Evolutionary conservation across 257 asterid genomes (phyloP).

Genomic region (Craterostigma plantagineum): DNA sequence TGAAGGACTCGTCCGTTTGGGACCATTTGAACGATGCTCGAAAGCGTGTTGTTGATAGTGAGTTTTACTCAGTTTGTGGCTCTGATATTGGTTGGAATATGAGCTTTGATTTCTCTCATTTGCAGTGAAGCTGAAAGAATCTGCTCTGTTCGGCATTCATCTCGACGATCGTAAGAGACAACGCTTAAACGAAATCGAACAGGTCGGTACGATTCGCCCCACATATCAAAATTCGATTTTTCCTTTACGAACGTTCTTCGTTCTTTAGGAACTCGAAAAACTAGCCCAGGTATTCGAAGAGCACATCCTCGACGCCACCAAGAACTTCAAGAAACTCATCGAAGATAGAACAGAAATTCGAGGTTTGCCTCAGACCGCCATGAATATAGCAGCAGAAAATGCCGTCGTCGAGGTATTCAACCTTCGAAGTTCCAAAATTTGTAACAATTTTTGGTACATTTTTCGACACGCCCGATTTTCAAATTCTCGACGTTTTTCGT

Average conservation of each 20-base stretch:
- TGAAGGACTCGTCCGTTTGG: conserved; percentile 73
- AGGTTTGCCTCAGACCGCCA: conserved; percentile 74
- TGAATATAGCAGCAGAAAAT: conserved; percentile 93
- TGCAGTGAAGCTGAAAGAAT: conserved; percentile 82
- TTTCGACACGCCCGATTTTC: not conserved
- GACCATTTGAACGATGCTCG: conserved; percentile 66
- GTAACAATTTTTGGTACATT: too few relatives aligned
- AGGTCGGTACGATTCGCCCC: conserved; percentile 21
- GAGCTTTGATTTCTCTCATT: too few relatives aligned
- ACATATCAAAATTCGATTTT: too few relatives aligned
- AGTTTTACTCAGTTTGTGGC: not conserved
- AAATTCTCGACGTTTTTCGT: conserved; percentile 7
- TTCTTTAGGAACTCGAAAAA: conserved; percentile 59
- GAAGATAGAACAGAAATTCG: conserved; percentile 75
- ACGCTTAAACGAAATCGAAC: conserved; percentile 73
- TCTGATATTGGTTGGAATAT: not conserved
- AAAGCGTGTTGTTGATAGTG: conserved; percentile 83
- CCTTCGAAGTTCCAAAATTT: too few relatives aligned
- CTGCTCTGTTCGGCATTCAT: conserved; percentile 72
- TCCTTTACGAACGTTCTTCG: too few relatives aligned
- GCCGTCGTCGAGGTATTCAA: conserved; percentile 67
- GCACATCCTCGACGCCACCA: conserved; percentile 87
- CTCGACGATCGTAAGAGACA: conserved; percentile 86
- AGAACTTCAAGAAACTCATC: conserved; percentile 79
- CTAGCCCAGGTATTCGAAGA: conserved; percentile 76